A percentile compares a stretch with the other conserved stretches of the same genome.
These are phyloP conservation scores for Neurospora discreta DNA, from an alignment of 495 filamentous ascomycete species.

Conservation along the genomic window DNA sequence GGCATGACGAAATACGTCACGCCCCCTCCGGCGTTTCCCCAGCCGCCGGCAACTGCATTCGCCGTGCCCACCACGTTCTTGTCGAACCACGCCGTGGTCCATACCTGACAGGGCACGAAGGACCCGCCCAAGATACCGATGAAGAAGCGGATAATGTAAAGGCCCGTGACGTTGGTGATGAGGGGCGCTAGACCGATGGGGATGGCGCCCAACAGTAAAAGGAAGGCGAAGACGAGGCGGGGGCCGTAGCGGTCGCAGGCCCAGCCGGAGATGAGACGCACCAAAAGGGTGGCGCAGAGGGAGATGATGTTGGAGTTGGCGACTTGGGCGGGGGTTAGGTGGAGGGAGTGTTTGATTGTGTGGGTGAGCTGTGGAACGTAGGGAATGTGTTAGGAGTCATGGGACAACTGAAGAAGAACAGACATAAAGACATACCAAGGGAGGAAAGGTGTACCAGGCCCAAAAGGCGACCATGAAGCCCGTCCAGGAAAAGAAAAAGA, in stretches of 20 bases:
- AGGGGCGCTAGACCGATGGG: conserved; percentile 78
- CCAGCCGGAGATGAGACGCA: conserved; percentile 74
- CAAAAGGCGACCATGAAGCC: conserved; percentile 96
- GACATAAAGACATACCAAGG: conserved; percentile 45
- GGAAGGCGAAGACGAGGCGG: conserved; percentile 64
- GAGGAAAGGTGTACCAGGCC: conserved; percentile 83
- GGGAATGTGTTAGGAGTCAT: conserved; percentile 7
- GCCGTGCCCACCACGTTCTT: conserved; percentile 90
- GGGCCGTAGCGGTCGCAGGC: conserved; percentile 80
- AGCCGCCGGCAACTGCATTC: conserved; percentile 76
- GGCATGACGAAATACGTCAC: conserved; percentile 91
- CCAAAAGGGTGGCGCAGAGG: conserved; percentile 67
- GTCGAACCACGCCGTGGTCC: conserved; percentile 92
- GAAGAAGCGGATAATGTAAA: conserved; percentile 80
- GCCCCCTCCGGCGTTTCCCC: conserved; percentile 85
- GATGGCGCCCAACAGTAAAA: conserved; percentile 64
- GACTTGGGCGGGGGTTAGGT: conserved; percentile 59
- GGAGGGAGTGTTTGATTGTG: conserved; percentile 68
- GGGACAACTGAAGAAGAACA: neutral
- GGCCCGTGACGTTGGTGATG: conserved; percentile 54
- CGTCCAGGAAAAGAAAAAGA: conserved; percentile 90
- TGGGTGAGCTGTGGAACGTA: conserved; percentile 44
- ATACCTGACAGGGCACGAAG: conserved; percentile 94
- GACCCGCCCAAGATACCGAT: conserved; percentile 82
- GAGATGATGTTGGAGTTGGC: conserved; percentile 90